These are phyloP conservation scores for Helicocarpus griseus DNA, from an alignment of 2,329 filamentous ascomycete species.

Conservation along the genomic window DNA sequence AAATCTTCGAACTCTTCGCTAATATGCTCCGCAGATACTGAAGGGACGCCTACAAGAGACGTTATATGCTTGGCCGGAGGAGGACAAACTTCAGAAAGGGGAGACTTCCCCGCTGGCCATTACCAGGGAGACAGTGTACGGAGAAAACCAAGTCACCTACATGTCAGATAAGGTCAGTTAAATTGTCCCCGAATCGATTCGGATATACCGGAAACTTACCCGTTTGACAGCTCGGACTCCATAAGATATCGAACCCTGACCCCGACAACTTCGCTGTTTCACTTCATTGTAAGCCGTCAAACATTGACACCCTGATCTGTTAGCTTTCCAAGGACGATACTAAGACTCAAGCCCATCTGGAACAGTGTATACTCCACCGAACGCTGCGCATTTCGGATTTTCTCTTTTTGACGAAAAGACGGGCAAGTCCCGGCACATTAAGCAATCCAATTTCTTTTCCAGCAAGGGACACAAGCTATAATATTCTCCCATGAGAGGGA, in stretches of 20 bases:
- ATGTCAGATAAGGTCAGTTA: constrained; percentile 68
- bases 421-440: constrained; percentile 61
- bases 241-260: constrained; percentile 69
- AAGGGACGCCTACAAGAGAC: constrained; percentile 72
- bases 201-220: constrained; percentile 3
- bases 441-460: constrained; percentile 66
- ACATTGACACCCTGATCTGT: not conserved
- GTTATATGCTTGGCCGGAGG: constrained; percentile 62
- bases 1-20: not conserved
- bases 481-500: no score
- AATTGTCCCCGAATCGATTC: no score
- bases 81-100: constrained; percentile 35
- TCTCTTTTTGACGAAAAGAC: constrained; percentile 71
- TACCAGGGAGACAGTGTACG: constrained; percentile 58
- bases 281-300: constrained; percentile 53
- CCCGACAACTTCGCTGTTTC: constrained; percentile 67
- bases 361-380: constrained; percentile 72
- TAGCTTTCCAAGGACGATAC: not conserved
- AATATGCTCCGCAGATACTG: constrained; percentile 50
- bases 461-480: constrained; percentile 32
- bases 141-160: constrained; percentile 69
- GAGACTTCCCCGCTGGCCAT: constrained; percentile 48
- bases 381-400: constrained; percentile 74
- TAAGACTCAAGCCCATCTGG: not conserved
- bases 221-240: constrained; percentile 58